phyloP scores from a whole-genome alignment of 208 protist species.

The Entamoeba invadens region DNA sequence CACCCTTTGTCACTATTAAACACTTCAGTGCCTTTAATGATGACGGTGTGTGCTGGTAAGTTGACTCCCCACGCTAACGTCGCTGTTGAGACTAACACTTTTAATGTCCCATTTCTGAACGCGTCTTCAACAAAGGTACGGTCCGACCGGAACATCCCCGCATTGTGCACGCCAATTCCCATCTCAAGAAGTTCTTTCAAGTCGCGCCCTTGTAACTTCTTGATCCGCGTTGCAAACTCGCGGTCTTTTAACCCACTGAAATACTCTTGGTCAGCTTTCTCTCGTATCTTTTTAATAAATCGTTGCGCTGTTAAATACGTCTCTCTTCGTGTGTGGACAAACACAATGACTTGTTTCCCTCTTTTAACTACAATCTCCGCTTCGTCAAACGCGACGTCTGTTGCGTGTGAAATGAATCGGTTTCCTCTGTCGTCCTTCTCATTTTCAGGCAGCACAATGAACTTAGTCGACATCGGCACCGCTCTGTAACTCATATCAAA shows the following conservation, averaged over 20 bases:
- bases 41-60: constrained; percentile 93
- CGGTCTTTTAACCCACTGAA: constrained; percentile 52
- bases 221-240: constrained; percentile 16
- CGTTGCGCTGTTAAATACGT: neutral
- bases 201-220: constrained; percentile 18
- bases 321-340: constrained; percentile 17
- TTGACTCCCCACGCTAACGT: constrained; percentile 99
- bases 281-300: neutral
- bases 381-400: constrained; percentile 71
- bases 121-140: constrained; percentile 79
- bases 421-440: constrained; percentile 66
- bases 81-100: constrained; percentile 88
- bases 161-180: constrained; percentile 96
- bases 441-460: constrained; percentile 48
- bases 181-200: constrained; percentile 68
- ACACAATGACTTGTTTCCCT: constrained; percentile 2
- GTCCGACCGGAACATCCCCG: constrained; percentile 66
- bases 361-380: neutral
- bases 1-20: constrained; percentile 81
- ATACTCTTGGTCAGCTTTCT: constrained; percentile 56
- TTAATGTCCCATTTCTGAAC: constrained; percentile 69
- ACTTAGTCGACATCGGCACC: constrained; percentile 85
- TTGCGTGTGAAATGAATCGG: constrained; percentile 72
- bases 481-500: constrained; percentile 67
- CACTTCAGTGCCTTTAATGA: constrained; percentile 97